phyloP scores from a whole-genome alignment of 106 monocot species.

The Vanilla planifolia region DNA sequence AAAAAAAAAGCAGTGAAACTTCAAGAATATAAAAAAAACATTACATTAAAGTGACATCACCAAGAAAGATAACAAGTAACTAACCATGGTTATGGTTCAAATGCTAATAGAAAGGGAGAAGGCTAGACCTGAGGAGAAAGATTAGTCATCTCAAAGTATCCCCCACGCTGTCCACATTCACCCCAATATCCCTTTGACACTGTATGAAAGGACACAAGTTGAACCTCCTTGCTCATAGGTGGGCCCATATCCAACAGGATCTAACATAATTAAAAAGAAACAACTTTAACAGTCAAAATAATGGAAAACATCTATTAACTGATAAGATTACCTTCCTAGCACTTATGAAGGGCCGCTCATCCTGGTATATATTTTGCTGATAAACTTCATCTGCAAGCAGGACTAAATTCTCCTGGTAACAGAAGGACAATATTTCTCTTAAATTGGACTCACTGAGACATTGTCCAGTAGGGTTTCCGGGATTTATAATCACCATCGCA shows the following conservation, averaged over 20 bases:
- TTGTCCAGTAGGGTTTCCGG: constrained; percentile 98
- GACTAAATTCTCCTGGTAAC: constrained; percentile 74
- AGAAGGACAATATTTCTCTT: constrained; percentile 66
- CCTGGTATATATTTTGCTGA: constrained; percentile 98
- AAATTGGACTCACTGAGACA: constrained; percentile 82
- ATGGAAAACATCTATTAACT: neutral
- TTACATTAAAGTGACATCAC: neutral
- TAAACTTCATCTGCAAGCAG: constrained; percentile 99
- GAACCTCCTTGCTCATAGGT: constrained; percentile 81
- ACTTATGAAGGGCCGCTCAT: constrained; percentile 91
- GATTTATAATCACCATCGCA: constrained; percentile 99
- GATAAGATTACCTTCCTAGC: constrained; percentile 76
- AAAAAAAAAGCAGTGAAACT: too few relatives aligned
- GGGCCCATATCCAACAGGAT: constrained; percentile 84
- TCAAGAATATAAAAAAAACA: too few relatives aligned
- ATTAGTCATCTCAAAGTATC: constrained; percentile 99
- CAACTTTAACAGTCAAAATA: neutral
- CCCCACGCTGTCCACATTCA: constrained; percentile 99
- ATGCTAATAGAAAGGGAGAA: neutral
- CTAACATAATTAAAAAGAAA: constrained; percentile 28
- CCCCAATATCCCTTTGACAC: constrained; percentile 99
- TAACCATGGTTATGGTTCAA: neutral
- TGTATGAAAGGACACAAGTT: constrained; percentile 97
- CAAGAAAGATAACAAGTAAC: neutral
- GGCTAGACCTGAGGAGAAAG: constrained; percentile 63